phyloP scores from a whole-genome alignment of 1,284 basidiomycete genomes.

The Cutaneotrichosporon curvatum region DNA sequence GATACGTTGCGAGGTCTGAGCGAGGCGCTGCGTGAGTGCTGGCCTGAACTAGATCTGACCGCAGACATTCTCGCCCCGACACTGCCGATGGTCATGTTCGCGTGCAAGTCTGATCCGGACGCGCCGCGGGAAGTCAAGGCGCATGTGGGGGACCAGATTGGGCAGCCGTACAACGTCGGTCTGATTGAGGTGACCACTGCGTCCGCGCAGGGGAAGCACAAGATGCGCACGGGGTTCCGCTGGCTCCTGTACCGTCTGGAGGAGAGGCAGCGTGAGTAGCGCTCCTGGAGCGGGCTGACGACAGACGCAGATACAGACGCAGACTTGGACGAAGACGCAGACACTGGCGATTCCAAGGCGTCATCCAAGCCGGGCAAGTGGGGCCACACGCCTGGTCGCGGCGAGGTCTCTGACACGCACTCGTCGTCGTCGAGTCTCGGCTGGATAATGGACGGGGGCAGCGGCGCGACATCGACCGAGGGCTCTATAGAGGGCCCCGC shows the following conservation, averaged over 20 bases:
- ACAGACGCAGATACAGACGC: no score
- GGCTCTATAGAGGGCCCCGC: slow-evolving; percentile 3
- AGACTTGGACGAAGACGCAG: no score
- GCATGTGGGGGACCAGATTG: slow-evolving; percentile 38
- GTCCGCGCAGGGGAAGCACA: slow-evolving; percentile 38
- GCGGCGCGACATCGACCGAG: slow-evolving; percentile 6
- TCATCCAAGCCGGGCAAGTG: no score
- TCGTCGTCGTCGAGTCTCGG: slow-evolving; percentile 28
- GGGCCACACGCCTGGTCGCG: background rate
- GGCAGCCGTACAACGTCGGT: slow-evolving; percentile 43
- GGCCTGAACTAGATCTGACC: background rate
- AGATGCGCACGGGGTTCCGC: slow-evolving; percentile 43
- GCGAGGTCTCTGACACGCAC: slow-evolving; percentile 13
- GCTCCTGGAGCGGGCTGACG: no score
- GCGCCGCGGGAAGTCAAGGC: slow-evolving; percentile 29
- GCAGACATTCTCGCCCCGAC: slow-evolving; percentile 20
- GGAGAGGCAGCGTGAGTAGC: slow-evolving; percentile 34
- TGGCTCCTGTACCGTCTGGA: slow-evolving; percentile 43
- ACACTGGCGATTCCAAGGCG: no score
- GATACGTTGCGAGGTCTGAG: slow-evolving; percentile 30
- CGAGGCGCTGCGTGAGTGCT: slow-evolving; percentile 34
- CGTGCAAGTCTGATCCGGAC: slow-evolving; percentile 44
- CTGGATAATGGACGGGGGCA: slow-evolving; percentile 27
- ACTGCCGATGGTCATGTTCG: slow-evolving; percentile 40
- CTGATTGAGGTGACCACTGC: slow-evolving; percentile 41